These are phyloP conservation scores for Acanthamoeba culbertsoni DNA, from an alignment of 208 protist genomes.

Conservation along the genomic window DNA sequence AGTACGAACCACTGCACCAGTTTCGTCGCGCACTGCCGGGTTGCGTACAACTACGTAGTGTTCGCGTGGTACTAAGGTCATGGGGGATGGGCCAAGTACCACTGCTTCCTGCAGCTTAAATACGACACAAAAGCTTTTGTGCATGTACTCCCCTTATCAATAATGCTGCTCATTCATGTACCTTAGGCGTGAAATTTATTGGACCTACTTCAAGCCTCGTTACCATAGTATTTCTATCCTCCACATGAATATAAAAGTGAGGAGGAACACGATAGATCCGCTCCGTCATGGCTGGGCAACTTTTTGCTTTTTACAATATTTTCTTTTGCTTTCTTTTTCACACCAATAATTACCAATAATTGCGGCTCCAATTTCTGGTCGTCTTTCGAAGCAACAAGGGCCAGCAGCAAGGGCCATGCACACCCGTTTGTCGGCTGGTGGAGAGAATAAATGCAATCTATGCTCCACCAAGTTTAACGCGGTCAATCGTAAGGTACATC, in stretches of 20 bases:
- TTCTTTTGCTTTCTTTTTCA: not conserved
- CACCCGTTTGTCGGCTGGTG: not conserved
- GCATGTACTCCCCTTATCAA: not conserved
- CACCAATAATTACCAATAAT: too few species aligned
- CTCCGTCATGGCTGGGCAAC: not conserved
- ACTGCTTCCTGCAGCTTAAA: not conserved
- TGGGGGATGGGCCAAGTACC: conserved; percentile 69
- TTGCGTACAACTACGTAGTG: conserved; percentile 71
- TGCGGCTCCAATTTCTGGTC: too few species aligned
- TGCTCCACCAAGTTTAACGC: not conserved
- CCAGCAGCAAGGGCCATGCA: too few species aligned
- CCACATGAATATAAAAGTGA: not conserved
- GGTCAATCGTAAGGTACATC: not conserved
- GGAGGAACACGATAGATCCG: not conserved
- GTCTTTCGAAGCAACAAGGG: too few species aligned
- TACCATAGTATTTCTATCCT: not conserved
- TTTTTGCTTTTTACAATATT: not conserved
- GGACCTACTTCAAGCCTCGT: conserved; percentile 87
- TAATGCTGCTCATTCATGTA: conserved; percentile 56
- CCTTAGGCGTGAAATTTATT: conserved; percentile 85
- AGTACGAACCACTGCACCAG: not conserved
- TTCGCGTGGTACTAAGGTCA: conserved; percentile 83
- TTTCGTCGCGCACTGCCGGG: conserved; percentile 40
- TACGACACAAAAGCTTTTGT: not conserved
- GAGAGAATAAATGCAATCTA: not conserved